Percentiles rank a stretch among this genome's conserved stretches.
phyloP scores from a whole-genome alignment of 768 basidiomycete genomes.

The Gyrodon lividus region DNA sequence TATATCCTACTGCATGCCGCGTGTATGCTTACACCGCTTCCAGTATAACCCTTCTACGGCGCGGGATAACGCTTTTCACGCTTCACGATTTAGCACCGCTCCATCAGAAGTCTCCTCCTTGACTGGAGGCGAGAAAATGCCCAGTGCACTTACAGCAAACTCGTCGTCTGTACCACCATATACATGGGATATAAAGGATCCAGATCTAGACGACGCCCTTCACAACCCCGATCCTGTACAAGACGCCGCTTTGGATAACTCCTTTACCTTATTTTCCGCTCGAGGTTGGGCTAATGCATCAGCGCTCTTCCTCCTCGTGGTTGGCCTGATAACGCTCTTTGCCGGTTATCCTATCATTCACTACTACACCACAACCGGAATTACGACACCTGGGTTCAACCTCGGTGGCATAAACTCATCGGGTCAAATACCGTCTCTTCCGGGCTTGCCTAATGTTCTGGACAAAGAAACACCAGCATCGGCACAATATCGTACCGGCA shows the following conservation, averaged over 20 bases:
- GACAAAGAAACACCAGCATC: slow-evolving; percentile 72
- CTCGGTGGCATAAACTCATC: slow-evolving; percentile 80
- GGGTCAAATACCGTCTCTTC: slow-evolving; percentile 82
- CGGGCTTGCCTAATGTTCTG: slow-evolving; percentile 65
- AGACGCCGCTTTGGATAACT: slow-evolving; percentile 55
- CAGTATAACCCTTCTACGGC: slow-evolving; percentile 57
- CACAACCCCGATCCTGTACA: slow-evolving; percentile 85
- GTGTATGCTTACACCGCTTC: slow-evolving; percentile 3
- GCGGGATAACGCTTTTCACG: slow-evolving; percentile 43
- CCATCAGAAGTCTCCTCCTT: slow-evolving; percentile 44
- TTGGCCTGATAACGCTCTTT: slow-evolving; percentile 75
- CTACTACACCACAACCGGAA: slow-evolving; percentile 39
- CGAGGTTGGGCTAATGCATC: slow-evolving; percentile 84
- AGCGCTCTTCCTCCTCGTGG: slow-evolving; percentile 66
- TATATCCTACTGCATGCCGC: not conserved
- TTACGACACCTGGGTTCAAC: slow-evolving; percentile 60
- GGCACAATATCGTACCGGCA: slow-evolving; percentile 57
- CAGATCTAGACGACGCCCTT: slow-evolving; percentile 86
- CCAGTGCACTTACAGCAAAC: slow-evolving; percentile 33
- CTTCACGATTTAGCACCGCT: slow-evolving; percentile 57
- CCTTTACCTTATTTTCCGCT: slow-evolving; percentile 72
- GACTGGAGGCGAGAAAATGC: slow-evolving; percentile 38
- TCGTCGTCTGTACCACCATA: slow-evolving; percentile 69
- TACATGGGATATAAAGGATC: slow-evolving; percentile 75
- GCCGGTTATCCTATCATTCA: slow-evolving; percentile 85